Evolutionary conservation across 2,329 filamentous ascomycete genomes (phyloP).

Genomic region (Ophiostoma angusticollis): DNA sequence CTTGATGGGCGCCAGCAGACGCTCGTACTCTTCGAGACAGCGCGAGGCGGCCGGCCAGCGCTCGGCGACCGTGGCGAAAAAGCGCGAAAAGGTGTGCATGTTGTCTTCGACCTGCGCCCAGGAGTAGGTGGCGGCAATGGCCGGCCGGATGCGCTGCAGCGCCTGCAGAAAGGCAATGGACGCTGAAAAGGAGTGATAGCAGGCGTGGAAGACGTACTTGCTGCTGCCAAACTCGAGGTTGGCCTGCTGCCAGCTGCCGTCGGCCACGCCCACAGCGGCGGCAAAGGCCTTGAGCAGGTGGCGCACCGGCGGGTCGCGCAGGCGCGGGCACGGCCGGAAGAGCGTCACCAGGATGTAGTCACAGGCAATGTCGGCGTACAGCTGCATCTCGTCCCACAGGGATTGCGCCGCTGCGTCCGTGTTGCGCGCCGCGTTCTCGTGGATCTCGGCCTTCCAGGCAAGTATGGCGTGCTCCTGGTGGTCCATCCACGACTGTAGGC

Average conservation of each 20-base stretch:
- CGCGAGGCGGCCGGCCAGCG: constrained; percentile 5
- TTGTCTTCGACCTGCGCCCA: constrained; percentile 4
- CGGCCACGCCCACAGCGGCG: constrained; percentile 4
- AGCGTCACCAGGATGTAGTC: constrained; percentile 7
- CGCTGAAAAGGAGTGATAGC: constrained; percentile 6
- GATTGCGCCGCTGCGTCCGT: not conserved
- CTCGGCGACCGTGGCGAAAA: constrained; percentile 5
- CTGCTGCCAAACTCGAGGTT: constrained; percentile 4
- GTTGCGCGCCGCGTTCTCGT: constrained; percentile 2
- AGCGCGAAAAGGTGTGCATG: constrained; percentile 4
- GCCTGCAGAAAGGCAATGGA: constrained; percentile 6
- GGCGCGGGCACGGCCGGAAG: constrained; percentile 6
- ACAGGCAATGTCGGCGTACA: constrained; percentile 6
- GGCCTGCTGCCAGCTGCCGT: constrained; percentile 8
- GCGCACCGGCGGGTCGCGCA: not conserved
- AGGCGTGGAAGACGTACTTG: constrained; percentile 7
- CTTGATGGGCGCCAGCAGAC: constrained; percentile 3
- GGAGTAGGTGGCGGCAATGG: constrained; percentile 4
- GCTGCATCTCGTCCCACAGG: constrained; percentile 6
- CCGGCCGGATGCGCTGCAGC: constrained; percentile 3
- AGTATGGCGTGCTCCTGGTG: constrained; percentile 2
- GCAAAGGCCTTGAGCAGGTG: constrained; percentile 6
- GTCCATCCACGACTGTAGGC: constrained; percentile 1
- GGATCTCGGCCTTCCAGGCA: constrained; percentile 4
- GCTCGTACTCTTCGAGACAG: constrained; percentile 6